Conservation (phyloP, 345 rosid species). For the Moringa oleifera region DNA sequence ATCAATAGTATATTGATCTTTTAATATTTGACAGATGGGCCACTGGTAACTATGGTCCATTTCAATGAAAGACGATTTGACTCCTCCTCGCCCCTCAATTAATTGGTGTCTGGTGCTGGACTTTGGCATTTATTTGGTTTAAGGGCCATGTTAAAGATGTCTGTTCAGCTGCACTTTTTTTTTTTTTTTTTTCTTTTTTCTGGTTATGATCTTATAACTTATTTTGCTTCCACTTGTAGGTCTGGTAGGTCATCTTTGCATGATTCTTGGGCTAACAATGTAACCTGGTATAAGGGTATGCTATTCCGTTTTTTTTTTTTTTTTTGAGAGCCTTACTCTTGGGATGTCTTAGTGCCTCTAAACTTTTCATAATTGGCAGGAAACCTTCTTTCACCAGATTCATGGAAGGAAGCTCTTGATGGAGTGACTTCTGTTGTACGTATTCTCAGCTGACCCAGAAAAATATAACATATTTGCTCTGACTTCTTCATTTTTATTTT, state of each 20-base stretch:
- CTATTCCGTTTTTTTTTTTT: slow-evolving; percentile 11
- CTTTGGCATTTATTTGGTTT: too few relatives aligned
- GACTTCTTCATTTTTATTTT: slow-evolving; percentile 4
- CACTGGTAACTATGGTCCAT: too few relatives aligned
- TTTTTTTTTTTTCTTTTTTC: too few relatives aligned
- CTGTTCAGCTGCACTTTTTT: too few relatives aligned
- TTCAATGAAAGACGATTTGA: too few relatives aligned
- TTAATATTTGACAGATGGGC: too few relatives aligned
- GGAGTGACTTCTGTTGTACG: slow-evolving; percentile 89
- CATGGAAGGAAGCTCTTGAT: slow-evolving; percentile 74
- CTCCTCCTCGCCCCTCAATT: too few relatives aligned
- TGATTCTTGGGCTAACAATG: slow-evolving; percentile 73
- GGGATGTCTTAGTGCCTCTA: slow-evolving; percentile 6
- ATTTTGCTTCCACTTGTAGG: slow-evolving; percentile 32
- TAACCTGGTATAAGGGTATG: slow-evolving; percentile 85
- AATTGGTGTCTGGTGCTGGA: too few relatives aligned
- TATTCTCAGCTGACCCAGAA: not conserved
- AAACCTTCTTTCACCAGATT: slow-evolving; percentile 75
- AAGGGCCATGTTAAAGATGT: too few relatives aligned
- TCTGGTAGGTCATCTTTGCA: slow-evolving; percentile 72
- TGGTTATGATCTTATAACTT: not conserved
- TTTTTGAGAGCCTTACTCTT: not conserved
- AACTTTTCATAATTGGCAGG: slow-evolving; percentile 36
- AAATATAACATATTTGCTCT: too few relatives aligned
- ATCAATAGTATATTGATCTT: too few relatives aligned